Base-by-base conservation (phyloP, 2,329 filamentous ascomycete genomes). In the Colletotrichum plurivorum region DNA sequence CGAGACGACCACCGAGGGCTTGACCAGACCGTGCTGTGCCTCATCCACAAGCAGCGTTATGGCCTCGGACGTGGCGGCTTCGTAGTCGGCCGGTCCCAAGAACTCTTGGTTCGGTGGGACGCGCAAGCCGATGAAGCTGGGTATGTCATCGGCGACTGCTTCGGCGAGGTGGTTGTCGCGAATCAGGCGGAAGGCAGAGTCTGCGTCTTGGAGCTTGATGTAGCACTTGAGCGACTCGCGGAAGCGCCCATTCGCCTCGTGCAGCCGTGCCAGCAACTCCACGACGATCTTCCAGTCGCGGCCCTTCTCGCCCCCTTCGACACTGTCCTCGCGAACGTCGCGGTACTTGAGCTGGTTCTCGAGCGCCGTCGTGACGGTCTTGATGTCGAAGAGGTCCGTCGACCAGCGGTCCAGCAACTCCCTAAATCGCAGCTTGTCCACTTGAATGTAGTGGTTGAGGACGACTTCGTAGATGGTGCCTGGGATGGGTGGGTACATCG, bases 281-380 rank as follows among this genome's bases (percentile, higher is more conserved):
- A 94, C 90, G n/a, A 99, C 87, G 68, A 97, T 93, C 25, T 90
- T 89, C 95, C 95, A 98, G 76, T 98, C 95, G 63, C 92, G 84
- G 0, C 92, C 92, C 71, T 86, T 87, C 72, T 92, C 88, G 3
- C 92, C 92, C 67, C 90, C 90, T 75, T 96, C 92, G 43, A 95
- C 83, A 56, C 91, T 93, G 72, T 94, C 93, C 77, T 94, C 90
- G 3, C 88, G 87, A 3, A 95, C 89, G 75, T 94, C 91, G 12
- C 91, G 89, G 66, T 90, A 92, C 52, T 91, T 90, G 8, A 98
- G 87, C 75, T 95, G 94, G 64, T 93, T 92, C 76, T 97, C 92
- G 61, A 98, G 89, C 0, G 92, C 90, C 15, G 90, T 91, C 5
- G 93, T 91, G 53, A 99, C 88, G 61, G 89, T 92, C 63, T 88